Percentiles rank a stretch among this genome's conserved stretches.
These are phyloP conservation scores for Vaccinium macrocarpon DNA, from an alignment of 148 eudicot species.

Conservation along the genomic window DNA sequence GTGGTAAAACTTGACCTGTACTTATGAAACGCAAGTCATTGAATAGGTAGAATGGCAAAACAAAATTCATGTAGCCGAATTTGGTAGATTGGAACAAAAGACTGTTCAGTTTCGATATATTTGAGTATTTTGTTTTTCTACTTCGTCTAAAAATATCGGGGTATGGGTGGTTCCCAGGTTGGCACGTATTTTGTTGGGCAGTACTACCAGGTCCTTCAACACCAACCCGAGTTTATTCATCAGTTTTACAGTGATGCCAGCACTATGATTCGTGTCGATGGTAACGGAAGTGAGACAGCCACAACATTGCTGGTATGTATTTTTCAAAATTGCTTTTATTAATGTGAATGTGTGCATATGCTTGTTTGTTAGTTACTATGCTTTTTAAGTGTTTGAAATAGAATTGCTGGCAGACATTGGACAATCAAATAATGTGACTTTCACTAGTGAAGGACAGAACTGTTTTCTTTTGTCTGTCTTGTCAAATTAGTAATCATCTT, in stretches of 20 bases:
- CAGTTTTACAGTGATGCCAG: constrained; percentile 88
- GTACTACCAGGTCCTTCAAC: constrained; percentile 75
- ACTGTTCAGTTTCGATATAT: not conserved
- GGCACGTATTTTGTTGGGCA: constrained; percentile 89
- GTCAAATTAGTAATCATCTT: not conserved
- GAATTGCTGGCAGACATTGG: not conserved
- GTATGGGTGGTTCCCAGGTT: constrained; percentile 44
- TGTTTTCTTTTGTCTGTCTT: not conserved
- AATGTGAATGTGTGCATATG: not conserved
- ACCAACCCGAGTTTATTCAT: constrained; percentile 69
- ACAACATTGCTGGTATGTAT: constrained; percentile 68
- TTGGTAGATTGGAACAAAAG: not conserved
- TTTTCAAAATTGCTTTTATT: not conserved
- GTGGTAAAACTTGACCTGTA: not conserved
- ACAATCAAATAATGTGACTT: not conserved
- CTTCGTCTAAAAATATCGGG: not conserved
- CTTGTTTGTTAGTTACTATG: not conserved
- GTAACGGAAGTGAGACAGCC: constrained; percentile 64
- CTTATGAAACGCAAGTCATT: not conserved
- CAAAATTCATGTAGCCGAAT: not conserved
- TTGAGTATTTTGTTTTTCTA: not conserved
- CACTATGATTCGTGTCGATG: constrained; percentile 81
- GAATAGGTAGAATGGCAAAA: not conserved
- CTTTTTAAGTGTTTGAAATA: not conserved
- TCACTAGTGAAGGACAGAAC: not conserved